phyloP scores from a whole-genome alignment of 768 basidiomycete genomes.

The Boletus reticulatus region DNA sequence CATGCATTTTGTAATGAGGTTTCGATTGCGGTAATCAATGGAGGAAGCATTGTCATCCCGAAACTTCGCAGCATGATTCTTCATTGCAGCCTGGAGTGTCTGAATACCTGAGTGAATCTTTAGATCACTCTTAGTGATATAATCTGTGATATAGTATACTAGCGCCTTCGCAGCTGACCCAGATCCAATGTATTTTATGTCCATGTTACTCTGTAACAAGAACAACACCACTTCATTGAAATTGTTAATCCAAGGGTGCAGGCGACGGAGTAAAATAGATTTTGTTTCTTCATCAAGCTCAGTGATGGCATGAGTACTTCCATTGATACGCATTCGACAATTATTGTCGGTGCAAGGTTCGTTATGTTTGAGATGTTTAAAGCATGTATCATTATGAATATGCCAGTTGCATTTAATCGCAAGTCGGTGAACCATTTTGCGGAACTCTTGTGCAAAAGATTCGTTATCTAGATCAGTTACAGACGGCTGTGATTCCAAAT shows the following conservation, averaged over 20 bases:
- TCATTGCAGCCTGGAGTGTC: neutral
- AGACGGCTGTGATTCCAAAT: too few species aligned
- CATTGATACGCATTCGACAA: neutral
- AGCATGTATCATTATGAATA: neutral
- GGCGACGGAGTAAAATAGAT: neutral
- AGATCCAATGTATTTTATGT: neutral
- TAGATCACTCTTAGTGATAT: neutral
- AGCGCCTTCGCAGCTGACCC: neutral
- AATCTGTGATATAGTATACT: neutral
- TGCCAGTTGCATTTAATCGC: neutral
- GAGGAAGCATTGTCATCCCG: neutral
- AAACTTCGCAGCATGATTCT: neutral
- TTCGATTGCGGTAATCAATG: neutral
- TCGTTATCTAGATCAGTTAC: too few species aligned
- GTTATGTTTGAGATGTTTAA: neutral
- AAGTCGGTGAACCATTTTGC: neutral
- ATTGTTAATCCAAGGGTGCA: neutral
- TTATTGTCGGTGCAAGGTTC: neutral
- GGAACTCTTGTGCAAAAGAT: too few species aligned
- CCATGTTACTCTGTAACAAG: neutral
- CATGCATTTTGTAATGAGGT: slow-evolving; percentile 1
- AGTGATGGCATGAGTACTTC: neutral
- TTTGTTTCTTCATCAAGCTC: neutral
- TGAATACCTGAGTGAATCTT: neutral
- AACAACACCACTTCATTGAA: neutral